These are phyloP conservation scores for Colletotrichum echinochloae DNA, from an alignment of 2,329 filamentous ascomycete genomes.

Conservation along the genomic window DNA sequence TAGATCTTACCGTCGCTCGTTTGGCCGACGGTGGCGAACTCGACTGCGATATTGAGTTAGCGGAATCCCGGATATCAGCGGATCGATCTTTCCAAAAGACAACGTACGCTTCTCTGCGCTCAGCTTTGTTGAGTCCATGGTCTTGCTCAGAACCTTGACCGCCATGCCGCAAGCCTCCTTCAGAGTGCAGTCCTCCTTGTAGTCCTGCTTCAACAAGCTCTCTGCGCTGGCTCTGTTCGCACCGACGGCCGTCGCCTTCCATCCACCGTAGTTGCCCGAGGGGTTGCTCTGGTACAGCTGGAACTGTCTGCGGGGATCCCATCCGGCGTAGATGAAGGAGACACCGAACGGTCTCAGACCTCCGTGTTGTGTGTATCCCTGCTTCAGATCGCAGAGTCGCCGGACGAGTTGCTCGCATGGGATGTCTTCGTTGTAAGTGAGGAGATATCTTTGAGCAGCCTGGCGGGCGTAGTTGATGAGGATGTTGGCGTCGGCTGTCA, in stretches of 20 bases:
- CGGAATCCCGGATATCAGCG: not conserved
- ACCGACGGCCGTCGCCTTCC: constrained; percentile 98
- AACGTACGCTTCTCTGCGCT: constrained; percentile 97
- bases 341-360: constrained; percentile 98
- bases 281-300: constrained; percentile 99
- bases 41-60: constrained; percentile 70
- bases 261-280: constrained; percentile 97
- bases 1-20: constrained; percentile 97
- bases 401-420: constrained; percentile 99
- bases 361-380: constrained; percentile 99
- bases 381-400: constrained; percentile 96
- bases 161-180: constrained; percentile 97
- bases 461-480: constrained; percentile 99
- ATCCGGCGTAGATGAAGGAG: constrained; percentile 99
- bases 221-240: constrained; percentile 98
- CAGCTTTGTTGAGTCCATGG: constrained; percentile 98
- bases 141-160: constrained; percentile 99
- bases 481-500: constrained; percentile 99
- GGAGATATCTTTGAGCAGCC: constrained; percentile 95
- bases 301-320: constrained; percentile 95
- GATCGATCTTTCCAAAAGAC: constrained; percentile 45
- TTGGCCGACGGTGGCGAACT: constrained; percentile 97
- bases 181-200: constrained; percentile 97
- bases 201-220: constrained; percentile 98
- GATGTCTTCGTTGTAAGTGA: constrained; percentile 99